Base-by-base conservation (phyloP, 345 rosid species). In the Brassica juncea region DNA sequence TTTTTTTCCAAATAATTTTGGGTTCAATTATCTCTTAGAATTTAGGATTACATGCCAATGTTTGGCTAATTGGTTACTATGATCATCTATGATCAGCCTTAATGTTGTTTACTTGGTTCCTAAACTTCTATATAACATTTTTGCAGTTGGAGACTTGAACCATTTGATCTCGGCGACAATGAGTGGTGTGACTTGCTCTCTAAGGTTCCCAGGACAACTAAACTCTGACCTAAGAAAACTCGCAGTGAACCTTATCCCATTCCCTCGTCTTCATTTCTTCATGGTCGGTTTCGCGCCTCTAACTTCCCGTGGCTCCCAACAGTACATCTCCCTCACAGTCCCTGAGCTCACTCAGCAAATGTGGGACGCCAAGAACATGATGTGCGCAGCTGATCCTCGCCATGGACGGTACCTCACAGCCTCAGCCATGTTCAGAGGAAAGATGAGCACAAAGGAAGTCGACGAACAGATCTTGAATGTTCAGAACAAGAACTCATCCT, bases 161-260 rank as follows among this genome's bases (percentile, higher is more conserved):
- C 98, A 94, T 83, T 82, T 94, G 87, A 94, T 94, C 71, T 94
- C 98, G 19, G 91, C 95, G 14, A 94, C 98, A 0, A 94, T 94
- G 97, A 94, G 98, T 73, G 98, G 98, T 6, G 96, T 92, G 63
- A 94, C 98, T 55, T 94, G 98, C 87, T 92, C 97, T 83, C 9
- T 94, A 75, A 83, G 98, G 86, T 94, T 94, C 86, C 98, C 98
- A 3, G 98, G 98, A 5, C 98, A 94, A 84, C 90, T 94, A 71
- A 94, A 94, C 86, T 94, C 98, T 6, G 98, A 94, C 73, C 88
- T 94, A 62, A 80, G 98, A 77, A 94, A 94, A 82, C 88, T 94
- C 74, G 98, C 98, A 0, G 98, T 94, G 75, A 94, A 94, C 83
- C 83, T 94, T 79, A 92, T 94, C 73, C 98, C 98, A 21, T 94